Evolutionary conservation across 2,329 filamentous ascomycete species (phyloP), one percentile per base, ranked within the genome.

Genomic region (Apiospora pterosperma): DNA sequence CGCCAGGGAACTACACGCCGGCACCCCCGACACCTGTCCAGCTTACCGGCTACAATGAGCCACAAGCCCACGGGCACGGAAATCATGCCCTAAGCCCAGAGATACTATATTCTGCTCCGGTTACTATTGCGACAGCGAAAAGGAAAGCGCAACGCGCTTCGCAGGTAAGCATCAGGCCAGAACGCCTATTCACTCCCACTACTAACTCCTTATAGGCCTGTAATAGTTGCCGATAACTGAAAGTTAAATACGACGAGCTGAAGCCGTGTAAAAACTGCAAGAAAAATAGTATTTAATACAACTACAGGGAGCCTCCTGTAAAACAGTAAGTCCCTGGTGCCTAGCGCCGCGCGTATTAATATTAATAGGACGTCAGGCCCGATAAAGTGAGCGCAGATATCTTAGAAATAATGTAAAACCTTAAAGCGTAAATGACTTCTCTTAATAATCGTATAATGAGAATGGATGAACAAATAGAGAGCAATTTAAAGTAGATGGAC

Each of bases 231-330:
- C 89, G 93, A 65, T 86, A 91, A 66, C 85, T 95, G 44, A 97
- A 97, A 77, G 92, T 93, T 19, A 97, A 96, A 78, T 97, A 93
- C 75, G 93, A 97, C 72, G 93, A 97, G 80, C 89, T 89, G 12
- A 89, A 91, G 69, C 93, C 91, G 2, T 90, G 91, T 71, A 95
- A 93, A 74, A 92, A 90, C 72, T 99, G 96, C 76, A 90, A 90
- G 71, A 94, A 98, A 70, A 96, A 96, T 75, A 89, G 86, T 69
- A 84, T 93, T 38, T 85, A 89, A 62, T 99, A 92, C 80, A 89
- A 92, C 76, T 98, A 97, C 77, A 89, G 94, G 69, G 94, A 97
- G 73, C 91, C 96, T 5, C 91, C 93, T 28, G 93, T 93, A 19
- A 96, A 96, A 74, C 95, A 96, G 92, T 97, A 84, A 76, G 90